These are phyloP conservation scores for Candida pseudoglaebosa DNA, from an alignment of 805 yeast species.

Conservation along the genomic window DNA sequence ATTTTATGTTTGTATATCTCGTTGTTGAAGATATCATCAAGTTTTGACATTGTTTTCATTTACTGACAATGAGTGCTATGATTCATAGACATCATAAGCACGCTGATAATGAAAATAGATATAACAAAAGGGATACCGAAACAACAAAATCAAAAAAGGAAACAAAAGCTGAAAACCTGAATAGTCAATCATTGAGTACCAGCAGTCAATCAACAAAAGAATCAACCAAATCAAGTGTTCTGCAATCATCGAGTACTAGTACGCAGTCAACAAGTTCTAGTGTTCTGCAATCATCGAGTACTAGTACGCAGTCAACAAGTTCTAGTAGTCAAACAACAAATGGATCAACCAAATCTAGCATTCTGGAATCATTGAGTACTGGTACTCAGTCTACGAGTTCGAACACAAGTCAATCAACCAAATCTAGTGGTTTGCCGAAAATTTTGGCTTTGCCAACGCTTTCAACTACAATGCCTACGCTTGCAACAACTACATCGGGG, in stretches of 20 bases:
- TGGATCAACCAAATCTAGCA: background rate
- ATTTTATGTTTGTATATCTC: no score
- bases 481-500: conserved; percentile 6
- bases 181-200: no score
- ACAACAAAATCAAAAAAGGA: no score
- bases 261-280: background rate
- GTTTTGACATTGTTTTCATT: no score
- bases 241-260: background rate
- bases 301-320: background rate
- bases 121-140: no score
- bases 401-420: background rate
- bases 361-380: no score
- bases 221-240: background rate
- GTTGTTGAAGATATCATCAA: no score
- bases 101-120: background rate
- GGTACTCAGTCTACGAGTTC: background rate
- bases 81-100: background rate
- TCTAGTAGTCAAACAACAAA: background rate
- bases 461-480: conserved; percentile 6
- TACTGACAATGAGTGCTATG: background rate
- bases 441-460: background rate
- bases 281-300: background rate
- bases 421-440: background rate
- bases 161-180: background rate
- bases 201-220: no score